phyloP scores from a whole-genome alignment of 306 rosid genomes.

The Cicer pinnatifidum region DNA sequence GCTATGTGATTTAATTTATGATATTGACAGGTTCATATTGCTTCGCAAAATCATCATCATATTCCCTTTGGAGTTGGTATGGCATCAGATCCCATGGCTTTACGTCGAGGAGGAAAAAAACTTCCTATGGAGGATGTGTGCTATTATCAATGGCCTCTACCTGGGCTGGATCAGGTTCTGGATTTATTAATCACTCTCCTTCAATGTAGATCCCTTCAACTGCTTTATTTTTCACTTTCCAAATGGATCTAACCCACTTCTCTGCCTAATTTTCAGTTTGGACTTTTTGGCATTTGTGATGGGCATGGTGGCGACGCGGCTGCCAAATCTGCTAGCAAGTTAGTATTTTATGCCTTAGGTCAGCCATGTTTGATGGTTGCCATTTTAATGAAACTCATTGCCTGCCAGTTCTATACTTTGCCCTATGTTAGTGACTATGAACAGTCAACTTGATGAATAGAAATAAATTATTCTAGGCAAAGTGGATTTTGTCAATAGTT shows the following conservation, averaged over 20 bases:
- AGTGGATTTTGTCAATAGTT: not conserved
- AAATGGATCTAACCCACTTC: slow-evolving; percentile 47
- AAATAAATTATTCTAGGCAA: slow-evolving; percentile 13
- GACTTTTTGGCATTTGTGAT: slow-evolving; percentile 87
- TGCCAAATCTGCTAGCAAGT: slow-evolving; percentile 94
- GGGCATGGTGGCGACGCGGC: slow-evolving; percentile 97
- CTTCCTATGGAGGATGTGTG: slow-evolving; percentile 97
- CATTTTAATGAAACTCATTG: slow-evolving; percentile 22
- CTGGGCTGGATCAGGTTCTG: slow-evolving; percentile 87
- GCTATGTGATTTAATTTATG: slow-evolving; percentile 44
- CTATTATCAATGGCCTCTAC: slow-evolving; percentile 92
- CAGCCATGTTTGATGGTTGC: slow-evolving; percentile 41
- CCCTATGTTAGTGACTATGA: slow-evolving; percentile 25
- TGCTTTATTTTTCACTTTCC: slow-evolving; percentile 43
- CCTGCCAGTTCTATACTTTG: slow-evolving; percentile 5
- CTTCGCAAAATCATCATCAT: slow-evolving; percentile 61
- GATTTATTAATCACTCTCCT: slow-evolving; percentile 31
- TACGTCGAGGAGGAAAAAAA: slow-evolving; percentile 91
- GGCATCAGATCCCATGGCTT: slow-evolving; percentile 96
- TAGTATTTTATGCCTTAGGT: slow-evolving; percentile 56
- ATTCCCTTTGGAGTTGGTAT: slow-evolving; percentile 88
- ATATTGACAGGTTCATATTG: slow-evolving; percentile 75
- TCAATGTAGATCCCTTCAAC: slow-evolving; percentile 29
- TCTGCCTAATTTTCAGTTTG: slow-evolving; percentile 73
- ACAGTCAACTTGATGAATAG: slow-evolving; percentile 1